Evolutionary conservation across 345 rosid species (phyloP).

Genomic region (Dovyalis caffra): DNA sequence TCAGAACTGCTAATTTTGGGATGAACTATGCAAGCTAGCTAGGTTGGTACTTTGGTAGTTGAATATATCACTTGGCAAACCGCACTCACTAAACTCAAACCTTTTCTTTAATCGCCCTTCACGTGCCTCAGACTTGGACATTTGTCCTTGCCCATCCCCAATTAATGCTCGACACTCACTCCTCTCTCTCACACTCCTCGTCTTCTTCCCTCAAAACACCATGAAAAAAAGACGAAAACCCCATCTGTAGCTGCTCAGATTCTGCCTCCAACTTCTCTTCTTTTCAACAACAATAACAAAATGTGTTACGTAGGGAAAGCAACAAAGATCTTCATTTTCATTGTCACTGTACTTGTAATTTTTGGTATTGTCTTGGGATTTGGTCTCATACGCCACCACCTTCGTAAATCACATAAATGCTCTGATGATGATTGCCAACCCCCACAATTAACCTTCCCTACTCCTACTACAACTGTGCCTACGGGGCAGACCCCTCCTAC

Average conservation of each 20-base stretch:
- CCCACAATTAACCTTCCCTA: background rate
- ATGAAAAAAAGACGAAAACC: constrained; percentile 31
- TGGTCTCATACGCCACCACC: constrained; percentile 56
- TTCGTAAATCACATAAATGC: constrained; percentile 43
- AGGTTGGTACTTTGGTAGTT: too few species aligned
- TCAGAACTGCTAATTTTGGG: too few species aligned
- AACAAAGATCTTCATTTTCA: constrained; percentile 97
- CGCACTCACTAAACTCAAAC: background rate
- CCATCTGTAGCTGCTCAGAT: background rate
- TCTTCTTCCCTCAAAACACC: constrained; percentile 5
- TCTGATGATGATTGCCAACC: constrained; percentile 51
- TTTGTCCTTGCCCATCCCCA: background rate
- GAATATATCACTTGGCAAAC: too few species aligned
- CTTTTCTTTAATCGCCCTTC: constrained; percentile 7
- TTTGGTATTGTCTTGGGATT: constrained; percentile 68
- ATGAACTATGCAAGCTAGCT: too few species aligned
- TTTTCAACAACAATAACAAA: background rate
- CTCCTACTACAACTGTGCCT: constrained; percentile 14
- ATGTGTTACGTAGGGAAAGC: constrained; percentile 98
- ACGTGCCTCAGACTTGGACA: constrained; percentile 5
- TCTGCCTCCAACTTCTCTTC: background rate
- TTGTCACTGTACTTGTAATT: constrained; percentile 63
- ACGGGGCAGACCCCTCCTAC: constrained; percentile 25
- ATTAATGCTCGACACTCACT: background rate
- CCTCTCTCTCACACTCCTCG: background rate